A percentile compares a stretch with the other conserved stretches of the same genome.
phyloP scores from a whole-genome alignment of 352 stramenopile species.

The Aphanomyces cochlioides region DNA sequence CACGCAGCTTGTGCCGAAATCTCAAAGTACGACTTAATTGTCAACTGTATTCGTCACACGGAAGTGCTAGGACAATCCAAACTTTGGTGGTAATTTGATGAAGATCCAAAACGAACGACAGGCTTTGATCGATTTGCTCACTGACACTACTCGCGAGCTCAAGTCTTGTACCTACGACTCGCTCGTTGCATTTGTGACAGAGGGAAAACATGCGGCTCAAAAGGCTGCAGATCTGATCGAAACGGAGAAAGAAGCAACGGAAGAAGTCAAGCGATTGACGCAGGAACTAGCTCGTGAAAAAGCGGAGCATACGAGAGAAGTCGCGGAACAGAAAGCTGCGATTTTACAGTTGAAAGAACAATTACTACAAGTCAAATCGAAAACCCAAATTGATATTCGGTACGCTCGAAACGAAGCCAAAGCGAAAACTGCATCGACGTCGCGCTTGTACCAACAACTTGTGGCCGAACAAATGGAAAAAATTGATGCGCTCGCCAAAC shows the following conservation, averaged over 20 bases:
- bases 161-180: slow-evolving; percentile 73
- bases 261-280: slow-evolving; percentile 83
- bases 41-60: background rate
- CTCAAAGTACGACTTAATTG: slow-evolving; percentile 51
- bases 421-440: slow-evolving; percentile 74
- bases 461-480: slow-evolving; percentile 68
- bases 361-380: slow-evolving; percentile 72
- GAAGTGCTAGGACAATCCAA: slow-evolving; percentile 74
- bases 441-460: slow-evolving; percentile 75
- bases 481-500: slow-evolving; percentile 59
- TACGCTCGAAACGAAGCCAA: slow-evolving; percentile 81
- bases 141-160: slow-evolving; percentile 58
- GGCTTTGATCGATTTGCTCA: slow-evolving; percentile 69
- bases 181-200: slow-evolving; percentile 67
- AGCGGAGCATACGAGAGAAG: slow-evolving; percentile 70
- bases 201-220: slow-evolving; percentile 70
- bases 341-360: slow-evolving; percentile 83
- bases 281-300: slow-evolving; percentile 74
- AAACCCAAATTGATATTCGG: slow-evolving; percentile 77
- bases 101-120: slow-evolving; percentile 91
- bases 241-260: slow-evolving; percentile 80
- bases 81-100: slow-evolving; percentile 88
- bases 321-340: slow-evolving; percentile 58
- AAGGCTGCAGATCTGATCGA: slow-evolving; percentile 78
- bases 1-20: slow-evolving; percentile 88